Conservation (phyloP, 2,329 filamentous ascomycete genomes). For the Exserohilum rostratum region DNA sequence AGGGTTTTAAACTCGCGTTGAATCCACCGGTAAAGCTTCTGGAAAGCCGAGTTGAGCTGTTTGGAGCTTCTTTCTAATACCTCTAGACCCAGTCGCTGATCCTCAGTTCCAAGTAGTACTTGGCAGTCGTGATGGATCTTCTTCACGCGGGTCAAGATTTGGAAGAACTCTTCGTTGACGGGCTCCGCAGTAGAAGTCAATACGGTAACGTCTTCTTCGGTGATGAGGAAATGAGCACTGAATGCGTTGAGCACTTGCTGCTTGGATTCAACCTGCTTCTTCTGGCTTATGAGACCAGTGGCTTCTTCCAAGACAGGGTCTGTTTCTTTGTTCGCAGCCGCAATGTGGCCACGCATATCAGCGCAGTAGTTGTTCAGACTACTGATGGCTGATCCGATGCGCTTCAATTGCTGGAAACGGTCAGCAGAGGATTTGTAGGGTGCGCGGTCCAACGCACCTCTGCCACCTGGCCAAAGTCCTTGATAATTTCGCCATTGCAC, state of each 20-base stretch:
- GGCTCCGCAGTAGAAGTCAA: slow-evolving; percentile 81
- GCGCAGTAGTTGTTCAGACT: slow-evolving; percentile 80
- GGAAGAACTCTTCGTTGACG: slow-evolving; percentile 85
- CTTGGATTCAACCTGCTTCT: slow-evolving; percentile 76
- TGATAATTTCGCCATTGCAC: slow-evolving; percentile 86
- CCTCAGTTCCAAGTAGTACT: slow-evolving; percentile 85
- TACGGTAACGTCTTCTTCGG: slow-evolving; percentile 76
- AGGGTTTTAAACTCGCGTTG: slow-evolving; percentile 90
- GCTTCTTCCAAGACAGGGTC: slow-evolving; percentile 78
- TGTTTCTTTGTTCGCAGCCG: slow-evolving; percentile 75
- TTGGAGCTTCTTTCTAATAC: slow-evolving; percentile 91
- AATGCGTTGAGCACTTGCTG: slow-evolving; percentile 79
- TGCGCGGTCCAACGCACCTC: slow-evolving; percentile 54
- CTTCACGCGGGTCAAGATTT: slow-evolving; percentile 77
- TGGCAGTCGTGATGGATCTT: slow-evolving; percentile 88
- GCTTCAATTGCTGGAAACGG: slow-evolving; percentile 74
- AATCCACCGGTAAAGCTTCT: slow-evolving; percentile 95
- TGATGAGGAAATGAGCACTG: slow-evolving; percentile 80
- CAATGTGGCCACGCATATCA: slow-evolving; percentile 79
- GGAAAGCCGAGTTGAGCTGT: slow-evolving; percentile 85
- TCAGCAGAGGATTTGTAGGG: slow-evolving; percentile 29
- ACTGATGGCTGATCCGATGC: slow-evolving; percentile 79
- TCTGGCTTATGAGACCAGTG: slow-evolving; percentile 72
- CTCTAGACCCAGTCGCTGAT: slow-evolving; percentile 84
- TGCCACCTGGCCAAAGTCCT: slow-evolving; percentile 86